Evolutionary conservation across 83 land plant genomes (phyloP).

Genomic region (Larix sibirica): DNA sequence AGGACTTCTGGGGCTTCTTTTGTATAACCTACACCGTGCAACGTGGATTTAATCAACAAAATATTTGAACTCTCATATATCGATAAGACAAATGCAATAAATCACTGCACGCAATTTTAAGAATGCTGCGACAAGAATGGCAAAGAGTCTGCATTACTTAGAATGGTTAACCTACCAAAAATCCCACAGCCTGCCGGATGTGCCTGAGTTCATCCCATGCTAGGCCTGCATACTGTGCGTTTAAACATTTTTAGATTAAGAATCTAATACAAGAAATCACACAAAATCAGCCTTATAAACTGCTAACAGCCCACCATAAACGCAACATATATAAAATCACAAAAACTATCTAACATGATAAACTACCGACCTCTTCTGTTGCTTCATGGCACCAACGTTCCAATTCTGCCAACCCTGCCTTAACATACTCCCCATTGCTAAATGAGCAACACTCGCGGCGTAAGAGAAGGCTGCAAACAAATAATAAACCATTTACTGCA

Average conservation of each 20-base stretch:
- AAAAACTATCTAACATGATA: no score
- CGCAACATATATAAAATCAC: not conserved
- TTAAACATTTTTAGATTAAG: not conserved
- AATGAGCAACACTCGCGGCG: slow-evolving; percentile 97
- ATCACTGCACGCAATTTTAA: not conserved
- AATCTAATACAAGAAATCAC: not conserved
- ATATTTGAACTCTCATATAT: not conserved
- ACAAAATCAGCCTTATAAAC: not conserved
- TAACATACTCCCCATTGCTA: slow-evolving; percentile 94
- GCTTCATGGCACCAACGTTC: slow-evolving; percentile 90
- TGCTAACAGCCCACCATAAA: not conserved
- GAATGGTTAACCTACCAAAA: slow-evolving; percentile 54
- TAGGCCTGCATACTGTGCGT: slow-evolving; percentile 73
- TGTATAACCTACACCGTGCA: slow-evolving; percentile 70
- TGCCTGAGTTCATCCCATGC: slow-evolving; percentile 91
- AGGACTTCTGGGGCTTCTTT: slow-evolving; percentile 82
- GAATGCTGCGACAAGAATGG: not conserved
- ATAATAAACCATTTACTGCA: not conserved
- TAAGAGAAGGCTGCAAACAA: slow-evolving; percentile 63
- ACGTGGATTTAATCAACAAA: not conserved
- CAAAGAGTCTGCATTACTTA: not conserved
- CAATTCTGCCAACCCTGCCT: slow-evolving; percentile 87
- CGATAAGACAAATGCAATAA: not conserved
- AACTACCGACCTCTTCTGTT: slow-evolving; percentile 61
- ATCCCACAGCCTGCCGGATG: slow-evolving; percentile 90